Percentiles rank a stretch among this genome's conserved stretches.
Conservation (phyloP, 306 rosid genomes). For the Alnus glutinosa region DNA sequence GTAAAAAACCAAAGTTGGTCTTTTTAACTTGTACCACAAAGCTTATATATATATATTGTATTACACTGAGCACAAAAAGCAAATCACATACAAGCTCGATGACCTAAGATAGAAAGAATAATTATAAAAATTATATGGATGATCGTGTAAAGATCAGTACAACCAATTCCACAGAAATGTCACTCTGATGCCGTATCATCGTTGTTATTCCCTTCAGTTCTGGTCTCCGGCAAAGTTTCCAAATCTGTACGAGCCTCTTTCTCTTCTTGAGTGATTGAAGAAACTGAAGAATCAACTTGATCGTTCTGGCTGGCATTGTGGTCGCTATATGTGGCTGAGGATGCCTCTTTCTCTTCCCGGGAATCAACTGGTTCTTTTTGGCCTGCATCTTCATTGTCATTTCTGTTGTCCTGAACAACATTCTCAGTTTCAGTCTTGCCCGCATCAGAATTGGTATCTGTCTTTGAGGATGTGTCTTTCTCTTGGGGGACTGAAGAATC, state of each 20-base stretch:
- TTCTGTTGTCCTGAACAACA: slow-evolving; percentile 40
- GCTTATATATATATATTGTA: neutral
- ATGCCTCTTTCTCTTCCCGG: slow-evolving; percentile 34
- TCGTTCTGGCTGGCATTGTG: slow-evolving; percentile 34
- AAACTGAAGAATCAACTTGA: slow-evolving; percentile 37
- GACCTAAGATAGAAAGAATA: neutral
- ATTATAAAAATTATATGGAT: slow-evolving; percentile 22
- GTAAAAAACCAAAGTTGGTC: slow-evolving; percentile 26
- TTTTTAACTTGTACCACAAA: slow-evolving; percentile 6
- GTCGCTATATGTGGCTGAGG: slow-evolving; percentile 17
- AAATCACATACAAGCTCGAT: slow-evolving; percentile 11
- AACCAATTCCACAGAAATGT: slow-evolving; percentile 24
- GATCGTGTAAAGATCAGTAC: slow-evolving; percentile 18
- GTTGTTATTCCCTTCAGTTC: slow-evolving; percentile 39
- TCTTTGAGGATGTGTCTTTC: slow-evolving; percentile 35
- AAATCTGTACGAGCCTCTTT: slow-evolving; percentile 55
- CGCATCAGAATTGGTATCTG: slow-evolving; percentile 16
- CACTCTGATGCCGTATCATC: slow-evolving; percentile 55
- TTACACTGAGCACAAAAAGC: slow-evolving; percentile 10
- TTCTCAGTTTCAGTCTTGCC: slow-evolving; percentile 25
- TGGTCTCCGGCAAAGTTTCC: slow-evolving; percentile 67
- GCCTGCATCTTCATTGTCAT: slow-evolving; percentile 30
- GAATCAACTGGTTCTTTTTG: slow-evolving; percentile 31
- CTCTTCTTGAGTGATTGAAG: slow-evolving; percentile 42
- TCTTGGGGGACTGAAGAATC: slow-evolving; percentile 1